These are phyloP conservation scores for Domatiomyces globalis DNA, from an alignment of 2,329 filamentous ascomycete species.

Conservation along the genomic window DNA sequence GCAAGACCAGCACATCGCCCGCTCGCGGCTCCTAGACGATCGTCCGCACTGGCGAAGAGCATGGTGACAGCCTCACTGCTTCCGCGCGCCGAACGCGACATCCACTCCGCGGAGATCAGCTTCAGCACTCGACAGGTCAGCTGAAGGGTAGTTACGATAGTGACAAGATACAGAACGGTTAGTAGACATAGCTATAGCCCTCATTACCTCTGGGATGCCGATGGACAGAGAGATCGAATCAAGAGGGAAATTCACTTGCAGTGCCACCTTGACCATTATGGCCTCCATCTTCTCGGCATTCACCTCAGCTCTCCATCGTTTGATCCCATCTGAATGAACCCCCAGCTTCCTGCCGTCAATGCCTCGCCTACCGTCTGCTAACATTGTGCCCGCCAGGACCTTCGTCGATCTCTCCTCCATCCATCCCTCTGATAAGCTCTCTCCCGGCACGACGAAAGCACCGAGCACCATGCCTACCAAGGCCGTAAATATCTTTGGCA, in stretches of 20 bases:
- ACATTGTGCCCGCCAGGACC: not conserved
- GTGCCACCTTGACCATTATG: not conserved
- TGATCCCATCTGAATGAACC: not conserved
- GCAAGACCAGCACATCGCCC: not conserved
- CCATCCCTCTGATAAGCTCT: slow-evolving; percentile 1
- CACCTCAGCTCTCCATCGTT: not conserved
- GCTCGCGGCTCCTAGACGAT: not conserved
- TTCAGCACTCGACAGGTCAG: not conserved
- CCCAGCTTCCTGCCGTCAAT: not conserved
- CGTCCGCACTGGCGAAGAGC: not conserved
- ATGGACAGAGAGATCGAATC: not conserved
- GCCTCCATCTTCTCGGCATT: too few relatives aligned
- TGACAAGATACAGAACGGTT: not conserved
- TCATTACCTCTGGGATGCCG: not conserved
- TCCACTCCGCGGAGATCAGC: not conserved
- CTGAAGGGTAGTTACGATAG: not conserved
- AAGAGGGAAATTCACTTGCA: too few relatives aligned
- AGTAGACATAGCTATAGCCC: not conserved
- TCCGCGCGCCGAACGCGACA: slow-evolving; percentile 3
- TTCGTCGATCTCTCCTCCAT: not conserved
- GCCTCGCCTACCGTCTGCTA: not conserved
- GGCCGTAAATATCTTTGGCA: slow-evolving; percentile 11
- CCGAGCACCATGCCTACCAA: slow-evolving; percentile 3
- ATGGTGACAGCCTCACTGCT: slow-evolving; percentile 13
- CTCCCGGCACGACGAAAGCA: not conserved